Evolutionary conservation across 148 eudicot species (phyloP).

Genomic region (Chenopodium album): DNA sequence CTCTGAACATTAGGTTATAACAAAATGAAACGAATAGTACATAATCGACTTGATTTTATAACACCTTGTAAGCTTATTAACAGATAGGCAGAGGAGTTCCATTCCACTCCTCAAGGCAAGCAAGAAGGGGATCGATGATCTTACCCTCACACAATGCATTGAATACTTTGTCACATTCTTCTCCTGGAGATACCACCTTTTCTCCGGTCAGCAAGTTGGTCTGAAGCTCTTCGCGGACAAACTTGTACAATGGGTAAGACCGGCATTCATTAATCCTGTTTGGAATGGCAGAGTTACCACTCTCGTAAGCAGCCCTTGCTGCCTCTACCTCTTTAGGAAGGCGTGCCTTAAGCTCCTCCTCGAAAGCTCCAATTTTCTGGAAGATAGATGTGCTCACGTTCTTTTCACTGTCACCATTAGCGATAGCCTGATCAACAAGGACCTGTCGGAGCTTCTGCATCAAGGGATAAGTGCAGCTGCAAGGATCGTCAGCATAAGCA

Average conservation of each 20-base stretch:
- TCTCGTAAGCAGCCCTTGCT: slow-evolving; percentile 47
- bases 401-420: slow-evolving; percentile 64
- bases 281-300: slow-evolving; percentile 42
- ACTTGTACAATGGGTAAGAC: slow-evolving; percentile 74
- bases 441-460: slow-evolving; percentile 72
- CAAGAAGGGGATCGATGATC: slow-evolving; percentile 72
- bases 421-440: slow-evolving; percentile 52
- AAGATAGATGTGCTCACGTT: slow-evolving; percentile 56
- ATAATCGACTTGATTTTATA: background rate
- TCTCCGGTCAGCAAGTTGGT: slow-evolving; percentile 64
- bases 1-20: slow-evolving; percentile 4
- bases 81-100: slow-evolving; percentile 81
- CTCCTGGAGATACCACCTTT: slow-evolving; percentile 61
- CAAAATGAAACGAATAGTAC: slow-evolving; percentile 16
- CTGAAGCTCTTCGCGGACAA: slow-evolving; percentile 58
- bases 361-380: slow-evolving; percentile 70
- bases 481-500: slow-evolving; percentile 71
- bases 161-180: slow-evolving; percentile 74
- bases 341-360: slow-evolving; percentile 53
- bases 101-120: slow-evolving; percentile 73
- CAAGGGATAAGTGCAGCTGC: slow-evolving; percentile 61
- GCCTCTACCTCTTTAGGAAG: slow-evolving; percentile 69
- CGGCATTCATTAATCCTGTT: slow-evolving; percentile 72
- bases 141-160: slow-evolving; percentile 57
- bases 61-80: slow-evolving; percentile 17